Evolutionary conservation across 257 asterid species (phyloP).

Genomic region (Primulina eburnea): DNA sequence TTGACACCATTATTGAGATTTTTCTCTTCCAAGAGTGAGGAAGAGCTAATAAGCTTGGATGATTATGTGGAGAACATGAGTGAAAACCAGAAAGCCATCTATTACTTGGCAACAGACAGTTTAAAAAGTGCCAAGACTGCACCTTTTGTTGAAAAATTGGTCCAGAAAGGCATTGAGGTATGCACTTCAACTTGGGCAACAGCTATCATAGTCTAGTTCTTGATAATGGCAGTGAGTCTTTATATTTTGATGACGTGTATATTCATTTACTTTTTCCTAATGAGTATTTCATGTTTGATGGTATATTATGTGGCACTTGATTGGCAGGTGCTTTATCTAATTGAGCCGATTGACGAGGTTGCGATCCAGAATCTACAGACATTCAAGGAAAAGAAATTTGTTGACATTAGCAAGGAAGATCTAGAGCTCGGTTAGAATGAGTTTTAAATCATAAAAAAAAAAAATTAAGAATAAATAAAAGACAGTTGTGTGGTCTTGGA

Average conservation of each 20-base stretch:
- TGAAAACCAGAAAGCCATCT: constrained; percentile 88
- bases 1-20: constrained; percentile 82
- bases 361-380: constrained; percentile 93
- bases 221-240: not conserved
- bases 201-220: constrained; percentile 7
- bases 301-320: constrained; percentile 5
- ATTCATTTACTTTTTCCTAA: not conserved
- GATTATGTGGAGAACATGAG: constrained; percentile 95
- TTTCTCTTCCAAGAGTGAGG: constrained; percentile 87
- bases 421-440: constrained; percentile 75
- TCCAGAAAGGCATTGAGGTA: constrained; percentile 95
- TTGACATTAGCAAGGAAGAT: constrained; percentile 98
- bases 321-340: constrained; percentile 71
- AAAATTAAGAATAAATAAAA: not conserved
- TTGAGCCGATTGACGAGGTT: constrained; percentile 96
- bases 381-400: constrained; percentile 91
- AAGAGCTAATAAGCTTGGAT: constrained; percentile 82
- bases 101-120: constrained; percentile 94
- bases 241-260: not conserved
- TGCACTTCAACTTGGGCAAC: constrained; percentile 2
- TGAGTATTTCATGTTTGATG: not conserved
- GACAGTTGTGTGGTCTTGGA: not conserved
- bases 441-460: not conserved
- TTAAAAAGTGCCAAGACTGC: constrained; percentile 94
- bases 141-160: constrained; percentile 87